These are phyloP conservation scores for Microsporum audouinii DNA, from an alignment of 2,329 filamentous ascomycete genomes.

Conservation along the genomic window DNA sequence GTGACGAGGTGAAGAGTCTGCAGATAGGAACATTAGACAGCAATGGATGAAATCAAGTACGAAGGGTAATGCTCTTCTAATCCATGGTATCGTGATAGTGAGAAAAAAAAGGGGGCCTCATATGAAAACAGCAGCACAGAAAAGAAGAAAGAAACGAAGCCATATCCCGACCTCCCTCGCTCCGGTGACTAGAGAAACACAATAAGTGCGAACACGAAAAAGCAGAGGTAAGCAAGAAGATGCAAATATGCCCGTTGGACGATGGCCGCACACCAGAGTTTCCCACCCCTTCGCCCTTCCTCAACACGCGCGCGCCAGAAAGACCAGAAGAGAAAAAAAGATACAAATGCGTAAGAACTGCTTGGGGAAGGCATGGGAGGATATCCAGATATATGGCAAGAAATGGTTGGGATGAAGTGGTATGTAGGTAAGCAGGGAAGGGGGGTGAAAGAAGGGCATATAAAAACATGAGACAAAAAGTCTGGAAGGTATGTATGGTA, in stretches of 20 bases:
- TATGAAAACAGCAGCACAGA: not conserved
- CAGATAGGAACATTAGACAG: not conserved
- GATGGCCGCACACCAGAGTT: not conserved
- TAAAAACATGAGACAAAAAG: not conserved
- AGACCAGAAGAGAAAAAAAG: not conserved
- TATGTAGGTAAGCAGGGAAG: not conserved
- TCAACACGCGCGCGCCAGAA: not conserved
- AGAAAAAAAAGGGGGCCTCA: not conserved
- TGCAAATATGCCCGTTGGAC: not conserved
- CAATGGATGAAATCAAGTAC: not conserved
- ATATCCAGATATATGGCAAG: not conserved
- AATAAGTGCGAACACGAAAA: not conserved
- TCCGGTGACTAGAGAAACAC: not conserved
- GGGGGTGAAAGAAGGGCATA: not conserved
- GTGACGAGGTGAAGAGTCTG: not conserved
- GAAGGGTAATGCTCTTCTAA: constrained; percentile 5
- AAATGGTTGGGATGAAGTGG: not conserved
- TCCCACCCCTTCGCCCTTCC: not conserved
- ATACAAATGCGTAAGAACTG: not conserved
- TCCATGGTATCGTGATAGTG: constrained; percentile 4
- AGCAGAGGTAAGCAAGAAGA: not conserved
- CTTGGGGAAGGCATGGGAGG: not conserved
- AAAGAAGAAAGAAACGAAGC: not conserved
- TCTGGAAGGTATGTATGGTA: not conserved
- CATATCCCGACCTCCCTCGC: not conserved